Evolutionary conservation across 2,329 filamentous ascomycete genomes (phyloP).

Genomic region (Coniosporium tulheliwenetii): DNA sequence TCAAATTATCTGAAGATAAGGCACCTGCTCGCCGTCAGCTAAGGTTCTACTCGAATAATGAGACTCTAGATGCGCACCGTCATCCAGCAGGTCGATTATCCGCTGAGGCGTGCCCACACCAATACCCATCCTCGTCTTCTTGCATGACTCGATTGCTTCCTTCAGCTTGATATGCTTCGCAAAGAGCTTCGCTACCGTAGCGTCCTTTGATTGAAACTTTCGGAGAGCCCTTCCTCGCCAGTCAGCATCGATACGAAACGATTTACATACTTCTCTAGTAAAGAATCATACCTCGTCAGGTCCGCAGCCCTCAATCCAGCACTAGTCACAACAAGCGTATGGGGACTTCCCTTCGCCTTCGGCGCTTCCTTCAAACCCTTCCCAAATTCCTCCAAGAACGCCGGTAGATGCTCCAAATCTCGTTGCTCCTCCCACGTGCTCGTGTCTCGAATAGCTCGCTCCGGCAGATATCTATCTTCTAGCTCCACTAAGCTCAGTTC

Average conservation of each 20-base stretch:
- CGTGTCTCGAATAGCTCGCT: constrained; percentile 62
- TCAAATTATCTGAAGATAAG: constrained; percentile 53
- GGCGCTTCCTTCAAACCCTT: constrained; percentile 49
- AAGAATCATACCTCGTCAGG: constrained; percentile 45
- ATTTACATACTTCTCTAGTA: constrained; percentile 1
- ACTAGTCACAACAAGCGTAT: constrained; percentile 77
- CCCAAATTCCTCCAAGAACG: constrained; percentile 54
- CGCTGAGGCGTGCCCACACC: constrained; percentile 81
- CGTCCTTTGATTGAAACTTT: constrained; percentile 65
- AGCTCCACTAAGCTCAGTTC: constrained; percentile 74
- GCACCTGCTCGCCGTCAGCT: constrained; percentile 32
- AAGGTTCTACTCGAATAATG: background rate
- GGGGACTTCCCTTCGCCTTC: constrained; percentile 45
- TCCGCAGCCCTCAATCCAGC: constrained; percentile 80
- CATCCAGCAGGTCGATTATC: constrained; percentile 66
- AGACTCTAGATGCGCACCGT: constrained; percentile 39
- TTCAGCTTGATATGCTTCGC: constrained; percentile 96
- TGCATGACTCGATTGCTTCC: constrained; percentile 65
- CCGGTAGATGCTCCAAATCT: constrained; percentile 56
- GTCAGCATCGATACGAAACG: background rate
- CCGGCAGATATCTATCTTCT: constrained; percentile 65
- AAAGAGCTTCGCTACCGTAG: constrained; percentile 77
- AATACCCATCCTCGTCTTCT: constrained; percentile 57
- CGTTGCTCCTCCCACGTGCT: constrained; percentile 55
- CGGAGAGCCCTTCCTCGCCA: constrained; percentile 43